Base-by-base conservation (phyloP, 257 asterid genomes). In the Coffea canephora region DNA sequence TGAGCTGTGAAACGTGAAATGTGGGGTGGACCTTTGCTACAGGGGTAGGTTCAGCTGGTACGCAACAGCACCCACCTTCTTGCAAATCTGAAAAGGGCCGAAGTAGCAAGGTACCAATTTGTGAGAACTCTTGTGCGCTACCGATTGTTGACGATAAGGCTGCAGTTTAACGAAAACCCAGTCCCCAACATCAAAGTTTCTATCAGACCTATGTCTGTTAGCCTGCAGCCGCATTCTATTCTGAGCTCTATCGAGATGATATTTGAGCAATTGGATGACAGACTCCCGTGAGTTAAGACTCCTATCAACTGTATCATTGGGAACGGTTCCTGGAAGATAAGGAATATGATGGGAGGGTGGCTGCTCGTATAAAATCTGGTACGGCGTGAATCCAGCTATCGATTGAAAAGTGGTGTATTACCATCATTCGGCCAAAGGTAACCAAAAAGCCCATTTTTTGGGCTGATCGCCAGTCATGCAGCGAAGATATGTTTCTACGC, bases 281-380 rank as follows among this genome's bases (percentile, higher is more conserved):
- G 2, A 0, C 3, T 23, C 23, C 0, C 64, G 2, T 0, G 54
- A 9, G 0, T 0, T 0, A 1, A 49, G 0, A 6, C 57, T 27
- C 0, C 19, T 12, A 12, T 48, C 61, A 4, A 46, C 41, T 15
- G 3, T 10, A 3, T 72, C 41, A 1, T 6, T 6, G 0, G 34
- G 1, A 0, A 4, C 4, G 2, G 8, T 31, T 4, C 41, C 16
- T 0, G 75, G 16, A 12, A 72, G 0, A 3, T 72, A 41, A 0
- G 59, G 61, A 0, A 4, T 0, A 0, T 21, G 8, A 0, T 3
- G 0, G 0, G 76, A 4, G 10, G 62, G 45, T 0, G 76, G 8
- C 8, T 27, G 64, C 0, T 45, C 76, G 49, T 72, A 72, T 1
- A 72, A 1, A 0, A 46, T 14, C 12, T 70, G 0, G 21, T 14